Percentiles rank a stretch among this genome's conserved stretches.
These are phyloP conservation scores for Corylus americana DNA, from an alignment of 306 rosid genomes.

Conservation along the genomic window DNA sequence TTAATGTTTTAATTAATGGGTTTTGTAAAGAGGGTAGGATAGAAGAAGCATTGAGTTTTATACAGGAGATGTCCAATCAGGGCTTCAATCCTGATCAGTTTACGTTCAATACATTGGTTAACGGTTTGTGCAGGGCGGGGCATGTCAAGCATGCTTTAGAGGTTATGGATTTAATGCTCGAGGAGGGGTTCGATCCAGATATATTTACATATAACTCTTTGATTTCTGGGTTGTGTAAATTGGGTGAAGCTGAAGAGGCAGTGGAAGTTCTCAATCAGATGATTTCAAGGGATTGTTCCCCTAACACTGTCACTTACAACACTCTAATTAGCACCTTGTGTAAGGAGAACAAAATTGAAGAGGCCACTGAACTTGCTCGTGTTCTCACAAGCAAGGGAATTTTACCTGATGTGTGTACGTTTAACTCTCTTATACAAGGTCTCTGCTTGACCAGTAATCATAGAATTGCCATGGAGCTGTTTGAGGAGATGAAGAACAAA, in stretches of 20 bases:
- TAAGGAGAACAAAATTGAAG: slow-evolving; percentile 73
- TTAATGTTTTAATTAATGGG: slow-evolving; percentile 75
- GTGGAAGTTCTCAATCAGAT: slow-evolving; percentile 70
- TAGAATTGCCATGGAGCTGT: slow-evolving; percentile 65
- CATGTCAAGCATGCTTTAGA: slow-evolving; percentile 71
- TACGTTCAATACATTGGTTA: slow-evolving; percentile 75
- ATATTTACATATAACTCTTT: slow-evolving; percentile 74
- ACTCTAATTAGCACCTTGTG: slow-evolving; percentile 70
- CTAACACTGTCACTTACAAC: slow-evolving; percentile 75
- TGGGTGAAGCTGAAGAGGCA: slow-evolving; percentile 75
- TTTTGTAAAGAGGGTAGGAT: slow-evolving; percentile 70
- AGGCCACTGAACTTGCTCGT: slow-evolving; percentile 66
- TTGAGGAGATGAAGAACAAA: slow-evolving; percentile 81
- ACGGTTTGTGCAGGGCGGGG: slow-evolving; percentile 70
- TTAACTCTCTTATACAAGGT: slow-evolving; percentile 80
- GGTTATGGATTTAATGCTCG: slow-evolving; percentile 76
- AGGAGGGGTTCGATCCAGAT: slow-evolving; percentile 74
- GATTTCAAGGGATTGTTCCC: slow-evolving; percentile 68
- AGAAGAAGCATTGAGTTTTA: slow-evolving; percentile 67
- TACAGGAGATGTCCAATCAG: slow-evolving; percentile 48
- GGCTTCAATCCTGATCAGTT: slow-evolving; percentile 73
- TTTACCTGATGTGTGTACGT: slow-evolving; percentile 85
- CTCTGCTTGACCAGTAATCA: slow-evolving; percentile 61
- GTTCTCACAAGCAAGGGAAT: slow-evolving; percentile 69
- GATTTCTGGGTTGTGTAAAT: slow-evolving; percentile 72